These are phyloP conservation scores for Jamesozyma spencerorum DNA, from an alignment of 805 yeast species.

Conservation along the genomic window DNA sequence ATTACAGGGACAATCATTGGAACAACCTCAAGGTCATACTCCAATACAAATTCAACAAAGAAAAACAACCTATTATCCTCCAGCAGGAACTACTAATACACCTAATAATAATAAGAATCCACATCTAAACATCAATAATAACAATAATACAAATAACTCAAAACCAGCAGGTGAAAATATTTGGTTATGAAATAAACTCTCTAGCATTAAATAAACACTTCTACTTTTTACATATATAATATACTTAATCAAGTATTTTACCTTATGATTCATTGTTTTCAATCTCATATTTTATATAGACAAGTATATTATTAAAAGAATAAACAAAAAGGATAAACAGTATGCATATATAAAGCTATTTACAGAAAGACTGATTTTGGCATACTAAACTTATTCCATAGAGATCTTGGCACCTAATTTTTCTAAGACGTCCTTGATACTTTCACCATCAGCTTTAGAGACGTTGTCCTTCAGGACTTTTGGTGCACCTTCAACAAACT, in stretches of 20 bases:
- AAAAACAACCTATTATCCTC: constrained; percentile 16
- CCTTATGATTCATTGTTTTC: background rate
- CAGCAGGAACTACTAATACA: constrained; percentile 2
- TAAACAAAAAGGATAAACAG: too few species aligned
- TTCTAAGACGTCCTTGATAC: constrained; percentile 86
- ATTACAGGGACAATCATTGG: constrained; percentile 5
- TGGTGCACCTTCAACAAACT: constrained; percentile 96
- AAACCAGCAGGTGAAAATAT: constrained; percentile 22
- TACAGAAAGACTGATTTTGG: background rate
- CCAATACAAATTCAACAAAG: constrained; percentile 15
- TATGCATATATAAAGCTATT: too few species aligned
- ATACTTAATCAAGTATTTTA: background rate
- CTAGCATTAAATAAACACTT: background rate
- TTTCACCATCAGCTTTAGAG: constrained; percentile 95
- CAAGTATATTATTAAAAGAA: too few species aligned
- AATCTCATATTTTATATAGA: background rate
- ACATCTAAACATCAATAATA: constrained; percentile 9
- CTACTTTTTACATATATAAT: background rate
- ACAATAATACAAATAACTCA: constrained; percentile 8
- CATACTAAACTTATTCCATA: constrained; percentile 50
- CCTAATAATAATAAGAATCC: constrained; percentile 7
- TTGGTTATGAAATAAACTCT: constrained; percentile 12
- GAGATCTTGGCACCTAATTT: constrained; percentile 89
- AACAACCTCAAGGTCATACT: constrained; percentile 13
- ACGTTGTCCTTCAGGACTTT: constrained; percentile 91